phyloP scores from a whole-genome alignment of 2,329 filamentous ascomycete species.

The Fusarium odoratissimum region DNA sequence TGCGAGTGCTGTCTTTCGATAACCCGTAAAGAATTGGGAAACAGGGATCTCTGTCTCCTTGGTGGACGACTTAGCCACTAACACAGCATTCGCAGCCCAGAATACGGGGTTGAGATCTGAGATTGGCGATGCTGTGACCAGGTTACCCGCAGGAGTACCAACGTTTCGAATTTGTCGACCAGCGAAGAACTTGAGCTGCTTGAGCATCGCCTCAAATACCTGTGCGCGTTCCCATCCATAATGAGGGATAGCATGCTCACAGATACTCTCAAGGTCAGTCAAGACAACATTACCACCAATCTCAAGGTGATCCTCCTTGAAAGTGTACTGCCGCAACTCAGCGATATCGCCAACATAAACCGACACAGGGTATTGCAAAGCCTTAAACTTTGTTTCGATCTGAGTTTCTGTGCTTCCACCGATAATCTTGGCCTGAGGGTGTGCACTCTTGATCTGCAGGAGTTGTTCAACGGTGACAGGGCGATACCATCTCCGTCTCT shows the following conservation, averaged over 20 bases:
- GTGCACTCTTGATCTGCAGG: constrained; percentile 87
- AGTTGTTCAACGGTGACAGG: constrained; percentile 89
- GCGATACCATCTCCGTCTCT: constrained; percentile 92
- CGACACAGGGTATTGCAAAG: constrained; percentile 86
- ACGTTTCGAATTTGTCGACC: constrained; percentile 96
- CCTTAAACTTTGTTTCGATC: constrained; percentile 99
- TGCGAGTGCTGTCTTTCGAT: constrained; percentile 84
- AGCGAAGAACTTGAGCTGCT: constrained; percentile 94
- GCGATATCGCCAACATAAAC: constrained; percentile 94
- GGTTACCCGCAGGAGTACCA: constrained; percentile 94
- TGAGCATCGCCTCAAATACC: constrained; percentile 89
- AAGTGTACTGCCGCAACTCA: constrained; percentile 83
- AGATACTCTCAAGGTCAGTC: constrained; percentile 90
- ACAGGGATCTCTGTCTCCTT: constrained; percentile 89
- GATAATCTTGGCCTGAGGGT: constrained; percentile 91
- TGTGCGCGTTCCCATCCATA: constrained; percentile 80
- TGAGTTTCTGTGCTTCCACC: constrained; percentile 97
- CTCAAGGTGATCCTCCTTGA: constrained; percentile 85
- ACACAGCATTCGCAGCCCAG: constrained; percentile 83
- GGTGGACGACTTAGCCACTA: constrained; percentile 81
- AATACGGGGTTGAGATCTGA: constrained; percentile 96
- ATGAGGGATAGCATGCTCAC: constrained; percentile 79
- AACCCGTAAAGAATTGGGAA: constrained; percentile 91
- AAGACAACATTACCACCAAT: constrained; percentile 93
- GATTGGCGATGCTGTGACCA: constrained; percentile 94